Conservation (phyloP, 345 rosid species). For the Gossypium australe region DNA sequence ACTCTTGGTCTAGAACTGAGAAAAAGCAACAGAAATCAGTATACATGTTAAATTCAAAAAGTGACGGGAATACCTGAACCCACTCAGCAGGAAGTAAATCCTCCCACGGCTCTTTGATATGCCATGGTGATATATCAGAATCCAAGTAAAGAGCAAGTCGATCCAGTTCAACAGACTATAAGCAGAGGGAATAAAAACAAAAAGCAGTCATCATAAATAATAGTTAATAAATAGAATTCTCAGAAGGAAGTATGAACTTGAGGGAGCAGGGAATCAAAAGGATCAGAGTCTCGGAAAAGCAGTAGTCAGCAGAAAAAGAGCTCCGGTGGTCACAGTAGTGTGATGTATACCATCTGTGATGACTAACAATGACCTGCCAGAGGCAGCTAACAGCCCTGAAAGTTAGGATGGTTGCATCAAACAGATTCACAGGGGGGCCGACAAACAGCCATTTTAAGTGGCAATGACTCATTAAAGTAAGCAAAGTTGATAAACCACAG, state of each 20-base stretch:
- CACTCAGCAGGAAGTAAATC: conserved; percentile 83
- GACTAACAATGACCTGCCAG: no score
- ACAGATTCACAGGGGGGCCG: no score
- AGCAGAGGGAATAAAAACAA: conserved; percentile 14
- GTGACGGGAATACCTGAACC: conserved; percentile 56
- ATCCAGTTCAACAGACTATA: conserved; percentile 84
- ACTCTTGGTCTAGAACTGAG: conserved; percentile 4
- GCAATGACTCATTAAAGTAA: no score
- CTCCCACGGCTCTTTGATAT: conserved; percentile 75
- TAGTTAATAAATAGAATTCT: not conserved
- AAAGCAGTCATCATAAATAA: conserved; percentile 7
- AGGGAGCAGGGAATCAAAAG: not conserved
- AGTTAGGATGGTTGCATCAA: no score
- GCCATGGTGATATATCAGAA: conserved; percentile 84
- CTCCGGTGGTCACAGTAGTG: not conserved
- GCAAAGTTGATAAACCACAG: no score
- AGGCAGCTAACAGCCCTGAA: no score
- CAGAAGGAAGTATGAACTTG: not conserved
- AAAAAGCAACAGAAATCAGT: conserved; percentile 3
- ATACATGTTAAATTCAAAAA: not conserved
- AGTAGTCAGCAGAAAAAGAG: not conserved
- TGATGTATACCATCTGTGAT: not conserved
- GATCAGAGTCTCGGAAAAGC: not conserved
- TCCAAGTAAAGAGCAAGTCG: conserved; percentile 89
- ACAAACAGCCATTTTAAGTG: no score